These are phyloP conservation scores for Phytopythium oedochilum DNA, from an alignment of 352 stramenopile species.

Conservation along the genomic window DNA sequence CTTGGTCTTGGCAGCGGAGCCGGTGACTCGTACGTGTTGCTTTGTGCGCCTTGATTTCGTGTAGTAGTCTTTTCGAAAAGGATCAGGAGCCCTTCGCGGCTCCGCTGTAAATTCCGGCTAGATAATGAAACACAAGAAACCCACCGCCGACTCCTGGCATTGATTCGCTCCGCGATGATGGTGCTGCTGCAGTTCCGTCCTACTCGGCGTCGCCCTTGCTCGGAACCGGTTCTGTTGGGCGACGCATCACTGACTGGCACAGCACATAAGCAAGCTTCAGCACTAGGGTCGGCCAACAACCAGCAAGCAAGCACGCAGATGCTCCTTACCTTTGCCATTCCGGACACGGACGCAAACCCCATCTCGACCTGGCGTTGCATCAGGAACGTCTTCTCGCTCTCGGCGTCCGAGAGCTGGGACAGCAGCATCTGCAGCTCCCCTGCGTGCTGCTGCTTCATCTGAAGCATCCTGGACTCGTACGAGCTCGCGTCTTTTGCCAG, in stretches of 20 bases:
- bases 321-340: background rate
- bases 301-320: too few relatives aligned
- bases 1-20: background rate
- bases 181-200: too few relatives aligned
- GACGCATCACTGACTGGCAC: background rate
- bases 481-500: conserved; percentile 34
- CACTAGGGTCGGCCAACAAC: too few relatives aligned
- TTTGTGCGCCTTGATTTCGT: background rate
- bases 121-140: conserved; percentile 2
- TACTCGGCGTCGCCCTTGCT: background rate
- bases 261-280: background rate
- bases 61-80: conserved; percentile 1
- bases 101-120: conserved; percentile 8
- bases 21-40: background rate
- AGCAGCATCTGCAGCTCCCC: conserved; percentile 63
- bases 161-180: too few relatives aligned
- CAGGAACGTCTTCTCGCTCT: conserved; percentile 64
- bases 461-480: conserved; percentile 37
- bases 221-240: background rate
- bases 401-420: conserved; percentile 48
- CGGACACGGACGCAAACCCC: conserved; percentile 13
- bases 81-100: background rate
- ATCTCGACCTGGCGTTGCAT: conserved; percentile 53
- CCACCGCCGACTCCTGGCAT: background rate
- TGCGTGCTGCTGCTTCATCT: conserved; percentile 55